These are phyloP conservation scores for Glebionis coronaria DNA, from an alignment of 129 eudicot species.

Conservation along the genomic window DNA sequence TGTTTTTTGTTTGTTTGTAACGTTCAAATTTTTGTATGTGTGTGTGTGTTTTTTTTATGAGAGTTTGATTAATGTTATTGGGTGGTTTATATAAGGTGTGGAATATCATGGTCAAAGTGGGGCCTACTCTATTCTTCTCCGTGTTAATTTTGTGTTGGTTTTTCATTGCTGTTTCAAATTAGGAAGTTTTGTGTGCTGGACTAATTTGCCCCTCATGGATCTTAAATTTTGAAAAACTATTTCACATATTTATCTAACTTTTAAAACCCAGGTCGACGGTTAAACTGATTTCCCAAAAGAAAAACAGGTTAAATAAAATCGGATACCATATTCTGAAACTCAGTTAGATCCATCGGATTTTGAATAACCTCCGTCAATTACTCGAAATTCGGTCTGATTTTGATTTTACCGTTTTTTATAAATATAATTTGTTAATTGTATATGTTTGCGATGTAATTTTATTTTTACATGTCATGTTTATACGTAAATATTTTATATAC, in stretches of 20 bases:
- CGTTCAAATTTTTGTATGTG: constrained; percentile 46
- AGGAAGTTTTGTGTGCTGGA: neutral
- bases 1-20: constrained; percentile 31
- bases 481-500: too few relatives aligned
- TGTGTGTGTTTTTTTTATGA: neutral
- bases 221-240: neutral
- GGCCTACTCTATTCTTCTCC: constrained; percentile 22
- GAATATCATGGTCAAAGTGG: constrained; percentile 33
- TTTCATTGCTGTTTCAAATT: neutral
- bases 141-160: constrained; percentile 35
- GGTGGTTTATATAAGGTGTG: constrained; percentile 18
- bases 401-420: too few relatives aligned
- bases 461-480: too few relatives aligned
- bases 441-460: too few relatives aligned
- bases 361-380: too few relatives aligned
- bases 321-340: too few relatives aligned
- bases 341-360: too few relatives aligned
- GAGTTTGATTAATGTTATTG: constrained; percentile 5
- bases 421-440: too few relatives aligned
- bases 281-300: too few relatives aligned
- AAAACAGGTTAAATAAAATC: too few relatives aligned
- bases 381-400: too few relatives aligned
- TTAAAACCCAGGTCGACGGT: too few relatives aligned
- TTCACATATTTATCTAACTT: neutral
- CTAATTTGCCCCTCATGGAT: constrained; percentile 19